Evolutionary conservation across 306 rosid genomes (phyloP), one percentile per base, ranked within the genome.

Genomic region (Pyrus pyrifolia): DNA sequence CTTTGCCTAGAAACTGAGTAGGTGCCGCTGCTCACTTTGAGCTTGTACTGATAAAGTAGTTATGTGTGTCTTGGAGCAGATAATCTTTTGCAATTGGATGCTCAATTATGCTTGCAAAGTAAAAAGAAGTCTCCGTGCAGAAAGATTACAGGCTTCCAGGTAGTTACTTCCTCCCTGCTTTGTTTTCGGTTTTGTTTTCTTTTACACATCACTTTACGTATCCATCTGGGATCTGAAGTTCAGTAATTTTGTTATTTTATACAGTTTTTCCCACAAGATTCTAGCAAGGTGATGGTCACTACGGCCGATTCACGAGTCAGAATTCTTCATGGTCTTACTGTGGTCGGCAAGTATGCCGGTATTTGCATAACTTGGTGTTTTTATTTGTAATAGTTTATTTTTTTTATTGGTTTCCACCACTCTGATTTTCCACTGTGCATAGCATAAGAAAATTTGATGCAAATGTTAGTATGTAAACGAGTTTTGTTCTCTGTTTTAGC

Each of bases 91-190:
- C 88, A 91, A 73, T 81, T 86, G 72, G 98, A 92, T 75, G 78
- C 81, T 68, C 89, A 83, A 75, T 61, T 89, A 67, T 82, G 87
- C 85, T 78, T 96, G 64, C 80, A 74, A 79, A 80, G 81, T 76
- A 96, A 96, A 78, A 96, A 89, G 93, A 96, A 91, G 83, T 74
- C 91, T 44, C 75, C 88, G 10, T 88, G 89, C 82, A 89, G 89
- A 89, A 92, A 87, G 90, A 92, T 96, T 59, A 86, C 91, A 18
- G 91, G 97, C 83, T 91, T 96, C 80, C 93, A 92, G 96, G 99
- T 95, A 80, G 51, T 71, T 74, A 7, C 70, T 67, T 51, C 19
- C 71, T 61, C 74, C 57, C 46, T 72, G 64, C 68, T 84, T 67
- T 78, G 65, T 76, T 35, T 38, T 70, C 76, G 49, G 42, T 79